A percentile compares a stretch with the other conserved stretches of the same genome.
These are phyloP conservation scores for Gossypium ekmanianum DNA, from an alignment of 345 rosid genomes.

Conservation along the genomic window DNA sequence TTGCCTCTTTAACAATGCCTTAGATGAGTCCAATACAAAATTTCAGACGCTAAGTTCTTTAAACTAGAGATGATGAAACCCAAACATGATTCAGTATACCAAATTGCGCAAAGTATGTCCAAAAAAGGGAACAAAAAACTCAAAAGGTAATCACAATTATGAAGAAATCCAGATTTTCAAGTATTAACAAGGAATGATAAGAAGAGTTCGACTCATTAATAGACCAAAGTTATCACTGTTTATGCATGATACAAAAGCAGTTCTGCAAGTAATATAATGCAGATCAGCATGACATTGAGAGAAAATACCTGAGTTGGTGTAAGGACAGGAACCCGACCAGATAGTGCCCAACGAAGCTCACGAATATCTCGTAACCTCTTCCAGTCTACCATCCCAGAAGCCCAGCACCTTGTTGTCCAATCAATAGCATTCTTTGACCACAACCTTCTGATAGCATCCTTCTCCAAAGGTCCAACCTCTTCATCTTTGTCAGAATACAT, in stretches of 20 bases:
- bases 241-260: background rate
- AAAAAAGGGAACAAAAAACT: background rate
- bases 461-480: constrained; percentile 89
- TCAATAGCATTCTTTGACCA: constrained; percentile 90
- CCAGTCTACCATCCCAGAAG: constrained; percentile 96
- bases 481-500: constrained; percentile 65
- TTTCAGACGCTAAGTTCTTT: background rate
- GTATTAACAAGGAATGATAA: constrained; percentile 3
- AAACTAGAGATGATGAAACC: background rate
- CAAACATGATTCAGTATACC: background rate
- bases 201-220: background rate
- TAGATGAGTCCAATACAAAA: background rate
- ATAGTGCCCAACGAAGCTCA: constrained; percentile 96
- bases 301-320: constrained; percentile 77
- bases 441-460: constrained; percentile 87
- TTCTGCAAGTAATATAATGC: constrained; percentile 5
- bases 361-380: constrained; percentile 94
- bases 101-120: background rate
- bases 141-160: background rate
- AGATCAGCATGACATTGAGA: constrained; percentile 11
- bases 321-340: constrained; percentile 90
- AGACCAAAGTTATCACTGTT: background rate
- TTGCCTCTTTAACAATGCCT: background rate
- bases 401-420: constrained; percentile 91
- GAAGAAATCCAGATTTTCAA: background rate